Percentiles rank a stretch among this genome's conserved stretches.
Evolutionary conservation across 139 green algal species (phyloP).

Genomic region (Pleodorina starrii): DNA sequence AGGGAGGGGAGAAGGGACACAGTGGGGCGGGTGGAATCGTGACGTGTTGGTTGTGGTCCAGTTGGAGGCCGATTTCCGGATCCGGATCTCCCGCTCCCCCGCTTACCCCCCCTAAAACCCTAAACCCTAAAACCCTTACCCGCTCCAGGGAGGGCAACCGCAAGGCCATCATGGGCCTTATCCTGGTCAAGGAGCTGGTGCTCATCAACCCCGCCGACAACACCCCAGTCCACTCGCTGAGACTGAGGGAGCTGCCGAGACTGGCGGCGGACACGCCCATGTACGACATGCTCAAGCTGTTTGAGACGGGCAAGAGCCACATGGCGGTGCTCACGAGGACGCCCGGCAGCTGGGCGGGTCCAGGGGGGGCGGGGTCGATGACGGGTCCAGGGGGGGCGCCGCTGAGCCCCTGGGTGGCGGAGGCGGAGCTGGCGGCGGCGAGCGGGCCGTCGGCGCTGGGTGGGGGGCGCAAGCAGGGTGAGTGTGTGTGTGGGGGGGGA

Average conservation of each 20-base stretch:
- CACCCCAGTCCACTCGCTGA: constrained; percentile 51
- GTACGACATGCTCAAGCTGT: constrained; percentile 95
- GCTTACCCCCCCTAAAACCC: no score
- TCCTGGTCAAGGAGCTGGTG: constrained; percentile 83
- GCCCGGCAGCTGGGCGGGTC: no score
- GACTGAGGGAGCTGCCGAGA: constrained; percentile 59
- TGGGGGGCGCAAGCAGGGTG: neutral
- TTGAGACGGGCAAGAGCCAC: constrained; percentile 90
- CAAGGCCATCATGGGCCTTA: constrained; percentile 78
- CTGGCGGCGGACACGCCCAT: constrained; percentile 71
- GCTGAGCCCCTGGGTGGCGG: neutral
- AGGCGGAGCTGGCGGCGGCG: neutral
- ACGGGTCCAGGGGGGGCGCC: no score
- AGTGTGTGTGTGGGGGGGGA: neutral
- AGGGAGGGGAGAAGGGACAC: no score
- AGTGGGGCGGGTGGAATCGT: neutral
- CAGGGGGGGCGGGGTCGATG: no score
- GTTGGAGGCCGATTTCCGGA: no score
- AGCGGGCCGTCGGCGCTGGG: neutral
- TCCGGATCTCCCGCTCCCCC: neutral
- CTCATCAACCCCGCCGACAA: constrained; percentile 56
- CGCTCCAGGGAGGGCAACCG: constrained; percentile 45
- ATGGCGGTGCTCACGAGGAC: constrained; percentile 88
- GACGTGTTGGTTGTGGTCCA: no score
- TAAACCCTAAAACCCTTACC: no score